Evolutionary conservation across 2,329 filamentous ascomycete species (phyloP).

Genomic region (Nemania serpens): DNA sequence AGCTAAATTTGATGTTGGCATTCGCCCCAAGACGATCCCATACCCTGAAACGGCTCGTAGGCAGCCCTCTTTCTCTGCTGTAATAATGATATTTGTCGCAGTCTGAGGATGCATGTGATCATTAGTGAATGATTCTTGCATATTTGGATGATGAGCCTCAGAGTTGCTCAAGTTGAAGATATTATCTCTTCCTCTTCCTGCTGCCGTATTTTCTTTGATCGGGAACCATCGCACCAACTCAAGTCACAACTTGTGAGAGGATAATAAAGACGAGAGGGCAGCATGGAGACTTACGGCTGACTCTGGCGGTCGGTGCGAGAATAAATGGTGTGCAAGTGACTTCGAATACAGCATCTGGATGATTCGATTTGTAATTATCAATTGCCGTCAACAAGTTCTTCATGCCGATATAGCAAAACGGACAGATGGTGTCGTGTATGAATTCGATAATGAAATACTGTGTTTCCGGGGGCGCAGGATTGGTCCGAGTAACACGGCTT

Average conservation of each 20-base stretch:
- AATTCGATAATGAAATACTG: constrained; percentile 50
- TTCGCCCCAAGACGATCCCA: constrained; percentile 39
- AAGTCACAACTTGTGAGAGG: neutral
- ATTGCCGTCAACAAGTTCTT: constrained; percentile 53
- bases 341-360: constrained; percentile 52
- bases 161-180: neutral
- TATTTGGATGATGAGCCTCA: neutral
- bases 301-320: constrained; percentile 41
- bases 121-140: constrained; percentile 9
- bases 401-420: constrained; percentile 57
- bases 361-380: constrained; percentile 43
- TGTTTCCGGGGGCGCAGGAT: constrained; percentile 10
- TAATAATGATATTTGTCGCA: constrained; percentile 48
- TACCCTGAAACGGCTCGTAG: constrained; percentile 32
- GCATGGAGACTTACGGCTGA: constrained; percentile 37
- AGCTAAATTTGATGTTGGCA: constrained; percentile 48
- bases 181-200: neutral
- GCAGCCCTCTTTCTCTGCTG: constrained; percentile 36
- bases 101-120: constrained; percentile 12
- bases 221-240: neutral
- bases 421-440: constrained; percentile 56
- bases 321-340: constrained; percentile 54
- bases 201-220: neutral
- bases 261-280: neutral
- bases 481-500: neutral